Evolutionary conservation across 1,139 yeast genomes (phyloP), one percentile per base, ranked within the genome.

Genomic region (Diutina mesorugosa): DNA sequence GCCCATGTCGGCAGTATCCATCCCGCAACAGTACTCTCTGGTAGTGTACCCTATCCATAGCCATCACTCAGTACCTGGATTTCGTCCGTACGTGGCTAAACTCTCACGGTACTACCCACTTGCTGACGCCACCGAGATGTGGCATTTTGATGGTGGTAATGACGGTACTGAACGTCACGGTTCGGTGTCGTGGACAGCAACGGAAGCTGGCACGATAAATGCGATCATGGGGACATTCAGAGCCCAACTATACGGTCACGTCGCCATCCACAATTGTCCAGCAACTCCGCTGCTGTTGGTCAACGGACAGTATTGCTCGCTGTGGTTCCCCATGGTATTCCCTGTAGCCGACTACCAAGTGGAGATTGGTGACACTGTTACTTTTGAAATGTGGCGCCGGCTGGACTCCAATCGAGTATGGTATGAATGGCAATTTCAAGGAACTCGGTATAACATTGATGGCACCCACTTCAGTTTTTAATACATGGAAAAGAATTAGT

Each of bases 181-280:
- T 3, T 16, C 10, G 26, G 12, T 30, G 6, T 1, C 32, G 21
- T 32, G 41, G 41, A 18, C 18, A 21, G 45, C 21, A n/a, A 32
- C 41, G 12, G 16, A 14, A 29, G 4, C n/a, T 3, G 53, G 53
- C 3, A 50, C 76, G 78, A 58, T 88, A 7, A 91, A 89, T 66
- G 96, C 93, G 0, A 68, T 91, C 52, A 74, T 84, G 7, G 97
- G 97, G 0, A 83, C 74, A 64, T 90, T 91, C 65, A 76, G 76
- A n/a, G 83, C 95, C 0, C 76, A 69, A 1, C 73, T 90, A 16
- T 87, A 83, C 66, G 80, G 78, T 0, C 83, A 81, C 55, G 72
- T 85, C 45, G 69, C 67, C 26, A 70, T 90, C 6, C 58, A 64
- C 41, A 64, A 58, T 18, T 26, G 51, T 10, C 63, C 62, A 4